Percentiles rank a stretch among this genome's conserved stretches.
Conservation (phyloP, 768 basidiomycete genomes). For the Mrakia frigida region DNA sequence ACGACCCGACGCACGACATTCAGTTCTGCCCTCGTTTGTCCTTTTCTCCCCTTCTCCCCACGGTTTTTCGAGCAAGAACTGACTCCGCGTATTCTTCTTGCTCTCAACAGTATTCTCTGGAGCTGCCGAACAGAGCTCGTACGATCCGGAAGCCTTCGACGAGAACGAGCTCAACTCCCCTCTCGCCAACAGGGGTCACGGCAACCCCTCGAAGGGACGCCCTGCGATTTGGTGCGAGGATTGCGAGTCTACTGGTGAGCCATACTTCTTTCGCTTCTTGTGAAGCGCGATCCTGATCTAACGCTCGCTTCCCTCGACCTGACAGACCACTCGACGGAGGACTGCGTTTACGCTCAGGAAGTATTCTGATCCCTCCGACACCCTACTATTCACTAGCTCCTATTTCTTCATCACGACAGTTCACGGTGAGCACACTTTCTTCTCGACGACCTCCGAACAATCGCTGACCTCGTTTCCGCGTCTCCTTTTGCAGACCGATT, state of each 20-base stretch:
- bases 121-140: constrained; percentile 46
- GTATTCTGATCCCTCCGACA: constrained; percentile 58
- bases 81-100: not conserved
- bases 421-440: not conserved
- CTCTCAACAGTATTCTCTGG: not conserved
- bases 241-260: constrained; percentile 58
- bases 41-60: constrained; percentile 46
- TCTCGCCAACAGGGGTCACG: constrained; percentile 18
- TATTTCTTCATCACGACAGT: not conserved
- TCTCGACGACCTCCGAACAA: too few relatives aligned
- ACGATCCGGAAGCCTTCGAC: constrained; percentile 40
- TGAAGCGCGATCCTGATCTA: constrained; percentile 5
- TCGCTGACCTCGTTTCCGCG: too few relatives aligned
- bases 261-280: not conserved
- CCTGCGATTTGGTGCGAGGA: constrained; percentile 56
- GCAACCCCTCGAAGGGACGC: not conserved
- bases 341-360: constrained; percentile 81
- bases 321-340: constrained; percentile 61
- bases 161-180: constrained; percentile 43
- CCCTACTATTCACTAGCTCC: not conserved
- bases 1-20: constrained; percentile 76
- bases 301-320: not conserved
- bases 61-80: too few relatives aligned
- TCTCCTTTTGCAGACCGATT: too few relatives aligned
- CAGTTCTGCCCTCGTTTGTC: constrained; percentile 64